Evolutionary conservation across 192 early-diverging fungal genomes (phyloP).

Genomic region (Umbelopsis ramanniana): DNA sequence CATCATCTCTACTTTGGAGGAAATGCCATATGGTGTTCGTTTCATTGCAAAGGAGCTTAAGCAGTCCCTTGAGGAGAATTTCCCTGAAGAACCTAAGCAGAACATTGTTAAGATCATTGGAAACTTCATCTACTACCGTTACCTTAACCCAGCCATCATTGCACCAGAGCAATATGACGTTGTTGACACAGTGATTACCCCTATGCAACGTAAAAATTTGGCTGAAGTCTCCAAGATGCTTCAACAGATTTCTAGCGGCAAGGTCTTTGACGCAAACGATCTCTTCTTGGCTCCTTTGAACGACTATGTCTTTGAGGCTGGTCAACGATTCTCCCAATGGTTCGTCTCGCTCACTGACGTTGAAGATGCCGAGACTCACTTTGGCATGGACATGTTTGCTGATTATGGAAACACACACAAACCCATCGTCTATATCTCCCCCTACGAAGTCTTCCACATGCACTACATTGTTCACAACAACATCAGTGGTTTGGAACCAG

Average conservation of each 20-base stretch:
- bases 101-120: conserved; percentile 90
- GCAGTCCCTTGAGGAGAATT: conserved; percentile 76
- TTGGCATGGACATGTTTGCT: conserved; percentile 88
- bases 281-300: conserved; percentile 77
- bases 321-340: conserved; percentile 80
- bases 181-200: conserved; percentile 82
- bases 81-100: conserved; percentile 77
- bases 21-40: conserved; percentile 95
- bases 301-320: conserved; percentile 78
- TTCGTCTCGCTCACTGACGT: conserved; percentile 90
- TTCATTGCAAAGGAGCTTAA: conserved; percentile 93
- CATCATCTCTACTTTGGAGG: conserved; percentile 77
- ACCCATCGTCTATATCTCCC: conserved; percentile 88
- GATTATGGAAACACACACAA: conserved; percentile 81
- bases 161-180: conserved; percentile 98
- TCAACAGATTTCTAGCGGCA: conserved; percentile 93
- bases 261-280: conserved; percentile 72
- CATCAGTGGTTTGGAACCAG: conserved; percentile 73
- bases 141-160: conserved; percentile 97
- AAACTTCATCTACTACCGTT: conserved; percentile 97
- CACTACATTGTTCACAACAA: conserved; percentile 84
- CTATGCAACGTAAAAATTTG: conserved; percentile 94
- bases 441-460: conserved; percentile 89
- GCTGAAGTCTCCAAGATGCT: conserved; percentile 94
- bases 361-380: conserved; percentile 84